Conservation (phyloP, 2,329 filamentous ascomycete genomes). For the Xylariales sp. region DNA sequence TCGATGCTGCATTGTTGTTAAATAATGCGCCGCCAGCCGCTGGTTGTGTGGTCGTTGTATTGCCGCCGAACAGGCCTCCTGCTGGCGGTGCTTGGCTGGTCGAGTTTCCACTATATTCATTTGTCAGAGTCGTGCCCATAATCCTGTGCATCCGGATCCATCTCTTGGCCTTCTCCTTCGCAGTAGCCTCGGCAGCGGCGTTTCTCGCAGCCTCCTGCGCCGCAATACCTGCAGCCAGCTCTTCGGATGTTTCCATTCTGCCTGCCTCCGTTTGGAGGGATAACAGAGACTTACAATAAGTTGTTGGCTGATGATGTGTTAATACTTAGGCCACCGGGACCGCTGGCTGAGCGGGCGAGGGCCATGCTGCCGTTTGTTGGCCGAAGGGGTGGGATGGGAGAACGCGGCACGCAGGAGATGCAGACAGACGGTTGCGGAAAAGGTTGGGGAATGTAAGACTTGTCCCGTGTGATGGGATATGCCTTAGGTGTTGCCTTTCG, state of each 20-base stretch:
- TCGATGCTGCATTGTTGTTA: constrained; percentile 19
- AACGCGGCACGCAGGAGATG: neutral
- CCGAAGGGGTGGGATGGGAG: neutral
- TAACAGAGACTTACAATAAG: no score
- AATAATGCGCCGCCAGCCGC: no score
- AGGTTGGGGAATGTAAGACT: neutral
- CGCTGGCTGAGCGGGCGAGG: constrained; percentile 53
- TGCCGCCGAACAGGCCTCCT: constrained; percentile 25
- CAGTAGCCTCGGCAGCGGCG: neutral
- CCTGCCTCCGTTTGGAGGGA: no score
- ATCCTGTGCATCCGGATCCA: no score
- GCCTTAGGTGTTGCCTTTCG: no score
- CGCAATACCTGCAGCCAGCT: no score
- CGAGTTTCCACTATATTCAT: constrained; percentile 22
- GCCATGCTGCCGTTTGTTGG: constrained; percentile 33
- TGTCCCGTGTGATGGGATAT: no score
- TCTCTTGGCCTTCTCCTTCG: no score
- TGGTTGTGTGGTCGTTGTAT: no score
- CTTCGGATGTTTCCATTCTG: no score
- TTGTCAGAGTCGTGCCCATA: no score
- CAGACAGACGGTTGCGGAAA: no score
- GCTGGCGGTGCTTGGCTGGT: constrained; percentile 28
- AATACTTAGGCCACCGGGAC: constrained; percentile 57
- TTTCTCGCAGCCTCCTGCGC: neutral
- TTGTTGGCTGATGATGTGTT: constrained; percentile 58